Evolutionary conservation across 345 rosid species (phyloP), one percentile per base, ranked within the genome.

Genomic region (Camelina laxa): DNA sequence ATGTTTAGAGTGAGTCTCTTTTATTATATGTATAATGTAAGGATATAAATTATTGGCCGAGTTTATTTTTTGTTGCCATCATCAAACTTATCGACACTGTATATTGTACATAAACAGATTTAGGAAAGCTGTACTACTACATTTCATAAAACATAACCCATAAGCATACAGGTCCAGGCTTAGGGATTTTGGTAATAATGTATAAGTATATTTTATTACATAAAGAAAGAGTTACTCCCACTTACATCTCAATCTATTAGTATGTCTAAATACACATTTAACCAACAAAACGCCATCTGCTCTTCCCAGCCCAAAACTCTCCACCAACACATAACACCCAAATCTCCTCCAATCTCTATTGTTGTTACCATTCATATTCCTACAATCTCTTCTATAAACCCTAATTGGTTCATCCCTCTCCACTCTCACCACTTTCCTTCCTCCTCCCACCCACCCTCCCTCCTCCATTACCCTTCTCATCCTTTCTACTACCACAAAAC

Each of bases 291-390:
- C 84, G 62, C 87, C 94, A 82, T 91, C 87, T 84, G 90, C 82
- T 73, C 97, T 89, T 71, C 82, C 86, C 75, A 86, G 36, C 35
- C 87, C 89, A 78, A 91, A 89, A 10, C 87, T 89, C 86, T 91
- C 92, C 13, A 89, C 92, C 88, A 91, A 82, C 62, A 69, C 81
- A 74, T 84, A 88, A 61, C 89, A 87, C 30, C 85, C 80, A 53
- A 86, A 83, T 59, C 79, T 86, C 59, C 76, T 85, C 95, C 97
- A 82, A 5, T 53, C 81, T 38, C 65, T 70, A 13, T 33, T 67
- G 64, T 71, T 48, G 20, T 70, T 17, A 47, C 39, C 74, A 57
- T 65, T 69, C 79, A 13, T 0, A 66, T 42, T 44, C 17, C 63
- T 65, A 14, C 42, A 39, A n/a, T 73, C 74, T 65, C 78, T 69